Evolutionary conservation across 345 rosid genomes (phyloP).

Genomic region (Ceriops tagal): DNA sequence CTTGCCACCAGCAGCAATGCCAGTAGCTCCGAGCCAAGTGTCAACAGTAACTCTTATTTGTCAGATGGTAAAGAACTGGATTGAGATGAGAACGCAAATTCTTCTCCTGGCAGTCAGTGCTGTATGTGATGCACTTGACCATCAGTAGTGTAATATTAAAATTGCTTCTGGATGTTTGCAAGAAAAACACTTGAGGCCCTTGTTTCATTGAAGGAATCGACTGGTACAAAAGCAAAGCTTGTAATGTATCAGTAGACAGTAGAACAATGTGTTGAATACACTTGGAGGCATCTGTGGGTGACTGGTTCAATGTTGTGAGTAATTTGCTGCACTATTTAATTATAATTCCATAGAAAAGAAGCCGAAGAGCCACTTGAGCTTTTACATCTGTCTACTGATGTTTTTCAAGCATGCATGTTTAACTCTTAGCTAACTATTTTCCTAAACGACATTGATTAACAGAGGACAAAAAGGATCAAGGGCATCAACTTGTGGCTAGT

Average conservation of each 20-base stretch:
- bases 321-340: constrained; percentile 10
- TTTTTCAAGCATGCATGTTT: neutral
- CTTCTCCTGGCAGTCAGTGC: constrained; percentile 43
- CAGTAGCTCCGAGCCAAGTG: constrained; percentile 27
- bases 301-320: constrained; percentile 2
- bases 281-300: constrained; percentile 2
- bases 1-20: constrained; percentile 31
- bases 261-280: constrained; percentile 4
- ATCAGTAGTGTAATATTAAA: too few relatives aligned
- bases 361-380: constrained; percentile 20
- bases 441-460: too few relatives aligned
- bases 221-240: neutral
- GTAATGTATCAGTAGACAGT: neutral
- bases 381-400: neutral
- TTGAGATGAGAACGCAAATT: constrained; percentile 42
- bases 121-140: neutral
- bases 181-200: constrained; percentile 15
- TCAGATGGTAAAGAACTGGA: constrained; percentile 23
- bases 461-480: too few relatives aligned
- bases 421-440: neutral
- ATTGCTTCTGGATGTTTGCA: constrained; percentile 4
- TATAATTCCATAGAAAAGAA: neutral
- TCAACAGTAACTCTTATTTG: constrained; percentile 19
- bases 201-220: constrained; percentile 14
- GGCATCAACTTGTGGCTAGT: too few relatives aligned